Percentiles rank a stretch among this genome's conserved stretches.
phyloP scores from a whole-genome alignment of 495 filamentous ascomycete genomes.

The Choiromyces venosus region DNA sequence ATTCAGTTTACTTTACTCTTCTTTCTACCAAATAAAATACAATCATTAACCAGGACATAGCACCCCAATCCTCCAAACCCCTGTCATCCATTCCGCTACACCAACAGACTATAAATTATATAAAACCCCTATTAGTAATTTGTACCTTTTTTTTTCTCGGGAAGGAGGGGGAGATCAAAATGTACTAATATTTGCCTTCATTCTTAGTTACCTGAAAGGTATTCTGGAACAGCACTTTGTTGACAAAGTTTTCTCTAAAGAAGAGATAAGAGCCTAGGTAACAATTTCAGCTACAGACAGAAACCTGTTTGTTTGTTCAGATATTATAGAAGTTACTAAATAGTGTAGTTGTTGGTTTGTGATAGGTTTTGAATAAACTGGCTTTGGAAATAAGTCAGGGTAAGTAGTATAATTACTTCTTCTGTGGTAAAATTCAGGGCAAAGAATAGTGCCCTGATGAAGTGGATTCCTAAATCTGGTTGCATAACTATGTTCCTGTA shows the following conservation, averaged over 20 bases:
- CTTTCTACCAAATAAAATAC: no score
- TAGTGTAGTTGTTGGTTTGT: slow-evolving; percentile 42
- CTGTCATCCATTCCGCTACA: slow-evolving; percentile 47
- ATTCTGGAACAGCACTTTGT: slow-evolving; percentile 37
- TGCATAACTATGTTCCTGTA: slow-evolving; percentile 47
- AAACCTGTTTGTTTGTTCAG: slow-evolving; percentile 45
- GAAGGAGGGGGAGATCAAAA: slow-evolving; percentile 36
- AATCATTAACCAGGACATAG: slow-evolving; percentile 36
- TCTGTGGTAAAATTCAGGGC: slow-evolving; percentile 45
- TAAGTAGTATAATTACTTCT: slow-evolving; percentile 43
- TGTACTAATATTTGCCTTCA: no score
- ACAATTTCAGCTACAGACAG: slow-evolving; percentile 39
- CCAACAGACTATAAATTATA: slow-evolving; percentile 46
- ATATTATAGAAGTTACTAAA: slow-evolving; percentile 46
- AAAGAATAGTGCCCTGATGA: slow-evolving; percentile 45
- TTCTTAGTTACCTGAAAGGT: slow-evolving; percentile 44
- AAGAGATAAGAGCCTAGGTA: slow-evolving; percentile 50
- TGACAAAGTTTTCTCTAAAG: slow-evolving; percentile 49
- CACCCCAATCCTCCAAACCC: slow-evolving; percentile 10
- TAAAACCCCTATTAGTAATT: no score
- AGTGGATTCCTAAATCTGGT: slow-evolving; percentile 25
- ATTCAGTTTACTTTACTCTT: no score
- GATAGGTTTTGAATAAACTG: slow-evolving; percentile 41
- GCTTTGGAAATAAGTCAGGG: slow-evolving; percentile 45
- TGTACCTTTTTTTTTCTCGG: slow-evolving; percentile 4